Conservation (phyloP, 2,329 filamentous ascomycete genomes). For the Trichophyton rubrum region DNA sequence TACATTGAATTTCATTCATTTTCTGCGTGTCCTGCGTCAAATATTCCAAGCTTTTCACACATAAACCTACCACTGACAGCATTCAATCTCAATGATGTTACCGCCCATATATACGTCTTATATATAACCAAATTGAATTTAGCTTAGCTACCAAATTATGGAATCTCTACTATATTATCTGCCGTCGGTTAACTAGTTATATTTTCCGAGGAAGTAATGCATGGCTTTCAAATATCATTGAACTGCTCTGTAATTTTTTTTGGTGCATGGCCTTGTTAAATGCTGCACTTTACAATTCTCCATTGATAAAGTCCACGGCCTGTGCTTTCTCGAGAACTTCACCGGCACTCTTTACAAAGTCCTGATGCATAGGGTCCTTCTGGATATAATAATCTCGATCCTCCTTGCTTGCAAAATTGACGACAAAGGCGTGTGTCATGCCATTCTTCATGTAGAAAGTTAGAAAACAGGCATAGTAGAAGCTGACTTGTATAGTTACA, state of each 20-base stretch:
- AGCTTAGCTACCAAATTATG: too few relatives aligned
- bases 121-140: background rate
- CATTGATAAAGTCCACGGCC: constrained; percentile 25
- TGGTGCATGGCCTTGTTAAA: background rate
- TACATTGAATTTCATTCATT: background rate
- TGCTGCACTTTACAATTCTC: constrained; percentile 15
- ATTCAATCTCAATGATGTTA: background rate
- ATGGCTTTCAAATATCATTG: too few relatives aligned
- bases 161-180: too few relatives aligned
- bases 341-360: constrained; percentile 40
- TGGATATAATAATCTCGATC: constrained; percentile 58
- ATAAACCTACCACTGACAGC: background rate
- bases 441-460: constrained; percentile 36
- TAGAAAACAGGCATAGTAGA: background rate
- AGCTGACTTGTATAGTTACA: background rate
- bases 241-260: too few relatives aligned
- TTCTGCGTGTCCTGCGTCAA: background rate
- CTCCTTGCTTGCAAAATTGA: constrained; percentile 50
- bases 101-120: background rate
- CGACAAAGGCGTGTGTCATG: constrained; percentile 57
- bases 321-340: constrained; percentile 25
- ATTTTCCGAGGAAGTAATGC: too few relatives aligned
- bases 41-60: background rate
- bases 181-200: too few relatives aligned
- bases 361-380: constrained; percentile 51